Evolutionary conservation across 148 eudicot genomes (phyloP), one percentile per base, ranked within the genome.

Genomic region (Fallopia convolvulus): DNA sequence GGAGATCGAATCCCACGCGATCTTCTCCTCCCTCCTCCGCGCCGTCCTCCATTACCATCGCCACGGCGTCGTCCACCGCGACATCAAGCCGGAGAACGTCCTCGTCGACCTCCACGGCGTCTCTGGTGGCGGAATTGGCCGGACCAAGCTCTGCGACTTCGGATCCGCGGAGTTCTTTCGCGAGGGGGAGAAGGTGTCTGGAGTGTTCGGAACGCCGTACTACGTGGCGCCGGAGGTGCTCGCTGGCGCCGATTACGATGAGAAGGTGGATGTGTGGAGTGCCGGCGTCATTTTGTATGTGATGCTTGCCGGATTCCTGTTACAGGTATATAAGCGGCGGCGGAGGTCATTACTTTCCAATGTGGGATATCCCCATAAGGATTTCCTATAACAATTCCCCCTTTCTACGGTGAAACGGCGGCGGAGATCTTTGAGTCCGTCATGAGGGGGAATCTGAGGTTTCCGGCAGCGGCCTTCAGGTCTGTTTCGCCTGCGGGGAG

Each of bases 191-290:
- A 65, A 32, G 76, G 83, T 89, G 89, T 81, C 72, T 0, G 92
- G 92, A 18, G 78, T 88, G 3, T 90, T 89, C 14, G 93, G 93
- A 75, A 89, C 90, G 74, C 93, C 93, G 72, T 89, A 86, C 53
- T 89, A 87, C 12, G 90, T 89, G 44, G 93, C 93, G 18, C 91
- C 93, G 8, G 93, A 89, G 86, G 89, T 89, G 26, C 60, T 87
- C 77, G 79, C 83, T 1, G 56, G 77, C 4, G 93, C 89, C 6
- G 89, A 84, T 0, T 89, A 89, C 33, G 72, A 76, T 20, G 90
- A 89, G 84, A 86, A 88, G 81, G 87, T 84, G 0, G 93, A 89
- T 76, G 81, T 90, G 14, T 90, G 93, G 93, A 90, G 93, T 47
- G 85, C 83, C 3, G 89, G 93, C 8, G 91, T 90, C 50, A 82